Base-by-base conservation (phyloP, 1,284 basidiomycete species). In the Leccinum fallax region DNA sequence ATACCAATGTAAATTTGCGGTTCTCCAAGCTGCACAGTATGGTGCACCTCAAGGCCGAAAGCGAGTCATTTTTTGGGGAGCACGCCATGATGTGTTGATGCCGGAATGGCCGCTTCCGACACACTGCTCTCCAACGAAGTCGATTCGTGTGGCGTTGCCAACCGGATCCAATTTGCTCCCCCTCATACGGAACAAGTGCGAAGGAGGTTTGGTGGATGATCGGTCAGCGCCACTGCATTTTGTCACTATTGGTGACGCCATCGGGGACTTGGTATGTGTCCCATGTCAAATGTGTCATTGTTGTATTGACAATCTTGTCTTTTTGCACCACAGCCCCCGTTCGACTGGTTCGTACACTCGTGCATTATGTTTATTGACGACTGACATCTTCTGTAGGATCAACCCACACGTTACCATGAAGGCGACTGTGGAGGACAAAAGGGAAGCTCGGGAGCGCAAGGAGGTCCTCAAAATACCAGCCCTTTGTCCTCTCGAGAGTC, bases 11-110 rank as follows among this genome's bases (percentile, higher is more conserved):
- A 83, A 81, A 24, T 83, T 83, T 71, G 82, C 80, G n/a, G 72
- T 89, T 9, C 76, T 91, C 0, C 86, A 92, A 68, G 85, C 89
- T 38, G 84, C 80, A 0, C 83, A 87, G 48, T 89, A 89, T 73
- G 89, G 90, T 16, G 81, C 83, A 10, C 89, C 89, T 28, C 89
- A 92, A 74, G 77, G 79, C 38, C 83, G 89, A n/a, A 76, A 78
- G 49, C 78, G 90, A 16, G 81, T 89, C 15, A 88, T 92, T 56
- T 86, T 92, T 70, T 81, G 82, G 78, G 90, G 82, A 43, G 84
- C 88, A 5, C 82, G 79, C 59, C 78, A 80, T 16, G 87, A 84
- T 28, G 57, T 83, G 1, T 71, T 79, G 9, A 73, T 90, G 5
- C 89, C 89, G 1, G 73, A 81, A 13, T 87, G 86, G 69, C 89